These are phyloP conservation scores for Cystobasidiaceae sp. DNA, from an alignment of 1,284 basidiomycete genomes.

Conservation along the genomic window DNA sequence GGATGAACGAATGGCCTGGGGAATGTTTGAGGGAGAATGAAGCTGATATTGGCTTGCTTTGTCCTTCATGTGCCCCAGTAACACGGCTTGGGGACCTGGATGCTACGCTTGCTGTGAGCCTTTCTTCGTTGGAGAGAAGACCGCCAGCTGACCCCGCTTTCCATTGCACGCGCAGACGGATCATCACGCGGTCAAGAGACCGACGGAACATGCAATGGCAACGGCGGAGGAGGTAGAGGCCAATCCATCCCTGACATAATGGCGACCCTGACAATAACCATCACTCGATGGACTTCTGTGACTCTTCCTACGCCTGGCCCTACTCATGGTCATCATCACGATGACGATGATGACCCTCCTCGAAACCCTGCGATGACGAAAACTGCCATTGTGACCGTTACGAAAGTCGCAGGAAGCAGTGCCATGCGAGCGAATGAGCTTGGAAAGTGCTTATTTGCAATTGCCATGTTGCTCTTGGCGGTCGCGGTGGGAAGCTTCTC, in stretches of 20 bases:
- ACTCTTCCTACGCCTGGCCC: neutral
- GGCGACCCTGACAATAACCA: slow-evolving; percentile 19
- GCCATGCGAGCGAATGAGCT: neutral
- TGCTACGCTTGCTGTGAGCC: slow-evolving; percentile 25
- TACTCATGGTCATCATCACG: no score
- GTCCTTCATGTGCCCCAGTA: neutral
- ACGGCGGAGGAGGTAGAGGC: slow-evolving; percentile 12
- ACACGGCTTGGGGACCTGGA: slow-evolving; percentile 29
- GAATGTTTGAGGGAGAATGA: no score
- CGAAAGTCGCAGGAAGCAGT: neutral
- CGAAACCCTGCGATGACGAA: neutral
- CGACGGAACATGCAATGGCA: slow-evolving; percentile 27
- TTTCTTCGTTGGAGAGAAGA: neutral
- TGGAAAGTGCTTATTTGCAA: no score
- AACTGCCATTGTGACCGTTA: slow-evolving; percentile 3
- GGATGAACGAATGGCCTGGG: neutral
- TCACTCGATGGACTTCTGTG: slow-evolving; percentile 10
- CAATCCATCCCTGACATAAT: slow-evolving; percentile 25
- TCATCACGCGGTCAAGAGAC: slow-evolving; percentile 2
- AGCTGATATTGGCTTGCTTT: no score
- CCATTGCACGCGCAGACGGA: neutral
- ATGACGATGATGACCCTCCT: no score
- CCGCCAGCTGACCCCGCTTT: neutral
- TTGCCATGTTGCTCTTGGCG: neutral
- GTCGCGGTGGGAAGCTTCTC: no score